Percentiles rank a stretch among this genome's conserved stretches.
Conservation (phyloP, 768 basidiomycete species). For the Leccinum sublutescens region DNA sequence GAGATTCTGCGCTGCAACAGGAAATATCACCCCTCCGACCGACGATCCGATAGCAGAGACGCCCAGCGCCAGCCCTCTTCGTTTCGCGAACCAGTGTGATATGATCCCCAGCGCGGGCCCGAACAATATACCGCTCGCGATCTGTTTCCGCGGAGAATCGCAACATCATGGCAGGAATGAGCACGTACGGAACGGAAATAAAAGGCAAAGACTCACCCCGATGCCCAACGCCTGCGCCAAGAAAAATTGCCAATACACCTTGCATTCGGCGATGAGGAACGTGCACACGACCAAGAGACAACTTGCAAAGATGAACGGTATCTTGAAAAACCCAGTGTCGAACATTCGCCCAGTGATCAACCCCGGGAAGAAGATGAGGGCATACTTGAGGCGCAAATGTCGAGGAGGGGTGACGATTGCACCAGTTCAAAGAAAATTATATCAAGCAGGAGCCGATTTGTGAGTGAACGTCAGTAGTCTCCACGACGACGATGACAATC, state of each 20-base stretch:
- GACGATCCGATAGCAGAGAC: conserved; percentile 64
- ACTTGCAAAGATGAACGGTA: conserved; percentile 48
- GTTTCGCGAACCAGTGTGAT: conserved; percentile 72
- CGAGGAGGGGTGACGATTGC: not conserved
- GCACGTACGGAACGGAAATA: not conserved
- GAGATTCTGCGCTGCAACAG: conserved; percentile 56
- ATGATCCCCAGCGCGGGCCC: conserved; percentile 58
- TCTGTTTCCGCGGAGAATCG: conserved; percentile 7
- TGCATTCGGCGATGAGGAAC: conserved; percentile 71
- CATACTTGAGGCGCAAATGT: conserved; percentile 43
- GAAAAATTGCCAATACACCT: conserved; percentile 73
- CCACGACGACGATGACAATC: not conserved
- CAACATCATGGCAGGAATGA: not conserved
- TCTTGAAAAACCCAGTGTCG: conserved; percentile 66
- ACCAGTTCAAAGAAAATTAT: not conserved
- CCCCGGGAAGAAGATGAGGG: conserved; percentile 61
- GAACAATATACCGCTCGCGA: conserved; percentile 57
- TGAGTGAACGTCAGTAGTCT: not conserved
- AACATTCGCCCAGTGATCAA: conserved; percentile 67
- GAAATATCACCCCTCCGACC: conserved; percentile 66
- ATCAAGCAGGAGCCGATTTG: not conserved
- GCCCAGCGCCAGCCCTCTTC: conserved; percentile 57
- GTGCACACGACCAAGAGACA: conserved; percentile 51
- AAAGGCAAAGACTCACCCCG: conserved; percentile 44
- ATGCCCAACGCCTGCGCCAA: conserved; percentile 69